Evolutionary conservation across 2,329 filamentous ascomycete genomes (phyloP), one percentile per base, ranked within the genome.

Genomic region (Didymella lethalis): DNA sequence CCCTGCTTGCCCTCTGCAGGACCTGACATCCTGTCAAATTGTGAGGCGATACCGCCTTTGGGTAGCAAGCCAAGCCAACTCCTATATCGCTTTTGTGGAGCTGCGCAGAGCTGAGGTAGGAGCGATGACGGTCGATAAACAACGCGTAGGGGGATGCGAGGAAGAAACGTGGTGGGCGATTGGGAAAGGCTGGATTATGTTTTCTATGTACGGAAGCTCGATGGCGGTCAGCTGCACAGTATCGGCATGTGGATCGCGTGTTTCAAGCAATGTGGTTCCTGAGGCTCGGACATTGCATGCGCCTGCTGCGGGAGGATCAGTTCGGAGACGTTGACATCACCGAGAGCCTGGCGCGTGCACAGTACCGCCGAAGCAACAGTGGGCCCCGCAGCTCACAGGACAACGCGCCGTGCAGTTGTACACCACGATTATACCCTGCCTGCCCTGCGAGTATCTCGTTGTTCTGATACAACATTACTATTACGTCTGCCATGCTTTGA

Each of bases 1-100:
- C 73, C 73, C 11, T 78, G 78, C 64, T 75, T 77, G 53, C 70
- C 77, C 59, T 81, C 80, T 34, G 51, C 52, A 38, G 76, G 79
- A 32, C 72, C 76, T 34, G 80, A 75, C 80, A 82, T 82, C 48
- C 70, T 68, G 56, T 68, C 65, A 12, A 62, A 52, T 28, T 63
- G 62, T 28, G 57, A 60, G 59, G 48, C 60, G 50, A 41, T 47
- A 54, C 59, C 63, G 58, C 67, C 62, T 47, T 56, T 47, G 20
- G 60, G 51, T 0, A 67, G 34, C 26, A 48, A 61, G 40, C 18
- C 36, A 20, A 70, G 62, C 71, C 70, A 74, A 59, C 63, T 66
- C 52, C 57, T 62, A 57, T 63, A 50, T 48, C 53, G 32, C 32
- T 36, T 54, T 51, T n/a, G 38, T 51, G 20, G 28, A 48, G 48